Evolutionary conservation across 2,329 filamentous ascomycete species (phyloP).

Genomic region (Daldinia sp.): DNA sequence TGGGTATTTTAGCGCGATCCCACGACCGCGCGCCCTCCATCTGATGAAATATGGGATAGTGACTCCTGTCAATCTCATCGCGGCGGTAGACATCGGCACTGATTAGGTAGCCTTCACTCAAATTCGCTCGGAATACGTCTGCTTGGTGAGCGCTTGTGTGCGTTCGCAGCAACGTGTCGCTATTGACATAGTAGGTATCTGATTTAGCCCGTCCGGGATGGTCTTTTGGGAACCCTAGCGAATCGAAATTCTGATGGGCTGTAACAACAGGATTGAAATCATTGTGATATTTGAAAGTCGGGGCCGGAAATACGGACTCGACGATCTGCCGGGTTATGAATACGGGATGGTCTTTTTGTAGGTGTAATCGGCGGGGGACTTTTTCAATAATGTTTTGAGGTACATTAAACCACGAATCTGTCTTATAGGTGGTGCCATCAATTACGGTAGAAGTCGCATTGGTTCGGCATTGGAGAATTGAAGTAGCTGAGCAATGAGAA

Average conservation of each 20-base stretch:
- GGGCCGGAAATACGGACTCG: slow-evolving; percentile 81
- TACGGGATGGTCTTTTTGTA: slow-evolving; percentile 89
- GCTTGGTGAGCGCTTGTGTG: slow-evolving; percentile 95
- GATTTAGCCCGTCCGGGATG: slow-evolving; percentile 87
- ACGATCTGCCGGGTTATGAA: slow-evolving; percentile 91
- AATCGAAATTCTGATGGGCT: slow-evolving; percentile 91
- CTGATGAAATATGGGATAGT: slow-evolving; percentile 98
- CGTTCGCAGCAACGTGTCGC: slow-evolving; percentile 82
- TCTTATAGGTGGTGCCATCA: slow-evolving; percentile 69
- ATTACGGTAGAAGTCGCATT: slow-evolving; percentile 59
- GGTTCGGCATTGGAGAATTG: slow-evolving; percentile 31
- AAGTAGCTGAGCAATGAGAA: slow-evolving; percentile 12
- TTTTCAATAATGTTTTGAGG: slow-evolving; percentile 77
- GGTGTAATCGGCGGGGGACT: slow-evolving; percentile 81
- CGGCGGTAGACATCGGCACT: slow-evolving; percentile 94
- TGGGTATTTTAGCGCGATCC: slow-evolving; percentile 71
- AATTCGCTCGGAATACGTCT: slow-evolving; percentile 77
- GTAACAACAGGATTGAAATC: slow-evolving; percentile 84
- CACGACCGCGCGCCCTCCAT: slow-evolving; percentile 96
- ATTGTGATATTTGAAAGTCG: slow-evolving; percentile 80
- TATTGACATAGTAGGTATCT: slow-evolving; percentile 96
- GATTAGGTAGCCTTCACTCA: slow-evolving; percentile 84
- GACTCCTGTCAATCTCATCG: slow-evolving; percentile 92
- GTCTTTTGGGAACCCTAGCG: slow-evolving; percentile 87
- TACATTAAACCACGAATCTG: slow-evolving; percentile 87